Percentiles rank a stretch among this genome's conserved stretches.
Evolutionary conservation across 192 early-diverging fungal genomes (phyloP).

Genomic region (Umbelopsis isabellina): DNA sequence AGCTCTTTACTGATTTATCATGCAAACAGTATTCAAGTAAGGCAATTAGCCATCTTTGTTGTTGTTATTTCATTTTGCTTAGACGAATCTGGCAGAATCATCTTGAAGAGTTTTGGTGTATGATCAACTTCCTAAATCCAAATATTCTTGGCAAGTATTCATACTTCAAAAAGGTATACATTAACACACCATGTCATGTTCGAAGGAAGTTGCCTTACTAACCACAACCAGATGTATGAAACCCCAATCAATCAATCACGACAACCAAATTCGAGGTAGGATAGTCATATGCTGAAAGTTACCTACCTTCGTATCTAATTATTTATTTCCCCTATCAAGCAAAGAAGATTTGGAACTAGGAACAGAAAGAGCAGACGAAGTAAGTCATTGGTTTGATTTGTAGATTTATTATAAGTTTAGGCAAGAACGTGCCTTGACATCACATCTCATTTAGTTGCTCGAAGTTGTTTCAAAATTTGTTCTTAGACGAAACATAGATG

Average conservation of each 20-base stretch:
- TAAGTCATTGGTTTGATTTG: background rate
- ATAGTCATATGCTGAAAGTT: background rate
- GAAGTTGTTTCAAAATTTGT: slow-evolving; percentile 57
- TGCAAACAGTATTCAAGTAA: slow-evolving; percentile 33
- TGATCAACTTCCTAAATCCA: slow-evolving; percentile 57
- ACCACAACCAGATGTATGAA: slow-evolving; percentile 39
- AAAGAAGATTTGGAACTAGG: slow-evolving; percentile 26
- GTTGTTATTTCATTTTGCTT: no score
- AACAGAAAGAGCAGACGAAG: slow-evolving; percentile 34
- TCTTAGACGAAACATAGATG: slow-evolving; percentile 58
- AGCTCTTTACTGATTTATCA: background rate
- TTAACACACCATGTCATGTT: background rate
- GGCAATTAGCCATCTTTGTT: background rate
- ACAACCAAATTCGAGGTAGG: slow-evolving; percentile 42
- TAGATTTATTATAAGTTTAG: no score
- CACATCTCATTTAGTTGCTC: slow-evolving; percentile 31
- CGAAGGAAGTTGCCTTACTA: background rate
- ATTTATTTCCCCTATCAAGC: background rate
- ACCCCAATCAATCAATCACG: slow-evolving; percentile 43
- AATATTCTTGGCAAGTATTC: slow-evolving; percentile 44
- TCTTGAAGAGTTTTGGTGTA: slow-evolving; percentile 48
- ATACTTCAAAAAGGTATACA: slow-evolving; percentile 40
- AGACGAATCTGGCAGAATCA: slow-evolving; percentile 37
- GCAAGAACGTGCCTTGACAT: background rate
- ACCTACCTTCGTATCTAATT: background rate